phyloP scores from a whole-genome alignment of 352 stramenopile species.

The Globisporangium mamillatum region DNA sequence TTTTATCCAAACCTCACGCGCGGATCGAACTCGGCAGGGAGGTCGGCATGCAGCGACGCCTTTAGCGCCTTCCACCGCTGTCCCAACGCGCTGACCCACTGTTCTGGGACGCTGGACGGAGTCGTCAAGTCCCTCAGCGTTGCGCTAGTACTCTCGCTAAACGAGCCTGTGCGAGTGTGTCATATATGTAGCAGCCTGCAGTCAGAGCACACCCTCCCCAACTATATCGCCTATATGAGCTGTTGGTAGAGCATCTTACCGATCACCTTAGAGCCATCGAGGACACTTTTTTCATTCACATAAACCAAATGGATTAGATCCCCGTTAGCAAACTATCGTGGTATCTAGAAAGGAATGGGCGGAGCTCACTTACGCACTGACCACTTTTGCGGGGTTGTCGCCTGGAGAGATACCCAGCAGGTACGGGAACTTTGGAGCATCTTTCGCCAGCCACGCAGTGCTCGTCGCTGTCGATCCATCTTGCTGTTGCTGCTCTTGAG shows the following conservation, averaged over 20 bases:
- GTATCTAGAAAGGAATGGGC: neutral
- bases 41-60: constrained; percentile 32
- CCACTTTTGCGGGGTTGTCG: constrained; percentile 41
- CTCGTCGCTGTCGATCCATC: neutral
- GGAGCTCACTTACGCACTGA: constrained; percentile 22
- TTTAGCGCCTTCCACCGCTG: constrained; percentile 44
- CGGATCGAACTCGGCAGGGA: constrained; percentile 42
- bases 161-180: constrained; percentile 23
- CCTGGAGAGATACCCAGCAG: constrained; percentile 53
- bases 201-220: neutral
- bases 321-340: neutral
- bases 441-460: constrained; percentile 43
- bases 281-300: constrained; percentile 5
- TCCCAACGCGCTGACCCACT: constrained; percentile 27
- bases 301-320: neutral
- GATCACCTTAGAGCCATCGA: constrained; percentile 15
- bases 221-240: neutral
- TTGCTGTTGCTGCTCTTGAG: constrained; percentile 2
- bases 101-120: constrained; percentile 23
- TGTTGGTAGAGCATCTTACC: constrained; percentile 4
- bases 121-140: constrained; percentile 33
- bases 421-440: constrained; percentile 64
- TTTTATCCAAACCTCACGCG: constrained; percentile 17
- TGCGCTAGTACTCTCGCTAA: constrained; percentile 27
- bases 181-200: neutral